Conservation (phyloP, 176 grass and related monocot genomes). For the Eragrostis nindensis region DNA sequence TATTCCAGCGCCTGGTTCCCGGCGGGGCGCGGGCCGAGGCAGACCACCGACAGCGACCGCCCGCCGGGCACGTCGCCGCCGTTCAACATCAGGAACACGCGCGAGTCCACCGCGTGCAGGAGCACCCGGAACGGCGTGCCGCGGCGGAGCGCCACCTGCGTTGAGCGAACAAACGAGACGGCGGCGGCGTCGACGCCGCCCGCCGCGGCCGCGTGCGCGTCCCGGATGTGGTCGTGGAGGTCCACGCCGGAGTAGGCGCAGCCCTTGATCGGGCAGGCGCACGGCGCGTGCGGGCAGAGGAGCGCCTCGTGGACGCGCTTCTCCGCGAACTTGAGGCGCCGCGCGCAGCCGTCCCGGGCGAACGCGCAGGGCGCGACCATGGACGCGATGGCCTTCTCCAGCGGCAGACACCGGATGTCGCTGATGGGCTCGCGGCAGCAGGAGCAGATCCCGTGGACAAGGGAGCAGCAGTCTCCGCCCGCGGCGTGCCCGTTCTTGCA, state of each 20-base stretch:
- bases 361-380: neutral
- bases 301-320: no score
- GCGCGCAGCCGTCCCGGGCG: neutral
- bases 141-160: neutral
- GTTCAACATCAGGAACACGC: neutral
- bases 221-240: constrained; percentile 9
- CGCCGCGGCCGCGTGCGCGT: neutral
- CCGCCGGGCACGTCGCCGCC: neutral
- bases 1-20: neutral
- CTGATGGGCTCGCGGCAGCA: neutral
- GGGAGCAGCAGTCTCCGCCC: no score
- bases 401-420: neutral
- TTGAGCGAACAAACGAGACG: no score
- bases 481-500: constrained; percentile 25
- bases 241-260: neutral
- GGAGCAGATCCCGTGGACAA: neutral
- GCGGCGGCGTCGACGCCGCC: no score
- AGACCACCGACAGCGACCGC: neutral
- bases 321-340: neutral
- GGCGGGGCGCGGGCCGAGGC: neutral
- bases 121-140: neutral
- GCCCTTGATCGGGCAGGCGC: neutral
- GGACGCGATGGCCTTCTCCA: neutral
- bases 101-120: no score
- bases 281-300: no score